Evolutionary conservation across 306 rosid genomes (phyloP).

Genomic region (Malus sylvestris): DNA sequence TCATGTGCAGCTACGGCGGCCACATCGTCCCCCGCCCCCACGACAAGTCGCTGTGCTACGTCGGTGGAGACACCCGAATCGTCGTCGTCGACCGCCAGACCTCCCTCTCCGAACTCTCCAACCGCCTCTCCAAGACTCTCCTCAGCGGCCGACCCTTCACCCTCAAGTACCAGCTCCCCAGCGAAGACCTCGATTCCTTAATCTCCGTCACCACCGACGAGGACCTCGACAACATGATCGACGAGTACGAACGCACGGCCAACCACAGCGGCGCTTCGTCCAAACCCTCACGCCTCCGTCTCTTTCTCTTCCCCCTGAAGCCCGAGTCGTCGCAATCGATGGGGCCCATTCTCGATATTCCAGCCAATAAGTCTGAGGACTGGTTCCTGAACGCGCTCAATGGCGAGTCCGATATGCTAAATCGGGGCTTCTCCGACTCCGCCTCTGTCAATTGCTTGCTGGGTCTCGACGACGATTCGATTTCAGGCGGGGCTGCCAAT

Average conservation of each 20-base stretch:
- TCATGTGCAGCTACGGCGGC: slow-evolving; percentile 97
- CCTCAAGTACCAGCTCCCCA: slow-evolving; percentile 86
- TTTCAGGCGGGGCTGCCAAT: slow-evolving; percentile 17
- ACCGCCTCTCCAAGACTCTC: slow-evolving; percentile 73
- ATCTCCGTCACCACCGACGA: slow-evolving; percentile 89
- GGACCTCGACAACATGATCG: slow-evolving; percentile 94
- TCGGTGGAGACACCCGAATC: slow-evolving; percentile 90
- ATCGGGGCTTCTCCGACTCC: slow-evolving; percentile 71
- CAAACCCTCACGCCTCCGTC: slow-evolving; percentile 73
- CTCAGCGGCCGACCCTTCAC: slow-evolving; percentile 54
- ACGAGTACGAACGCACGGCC: slow-evolving; percentile 81
- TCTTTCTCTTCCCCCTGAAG: slow-evolving; percentile 59
- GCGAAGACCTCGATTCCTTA: slow-evolving; percentile 86
- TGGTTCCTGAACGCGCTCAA: slow-evolving; percentile 81
- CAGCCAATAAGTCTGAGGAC: slow-evolving; percentile 55
- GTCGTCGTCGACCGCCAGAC: slow-evolving; percentile 66
- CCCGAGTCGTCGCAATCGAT: slow-evolving; percentile 85
- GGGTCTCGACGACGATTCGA: slow-evolving; percentile 64
- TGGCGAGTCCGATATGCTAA: slow-evolving; percentile 49
- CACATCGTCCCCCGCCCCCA: slow-evolving; percentile 96
- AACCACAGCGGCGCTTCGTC: slow-evolving; percentile 11
- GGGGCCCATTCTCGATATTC: slow-evolving; percentile 61
- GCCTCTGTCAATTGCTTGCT: slow-evolving; percentile 76
- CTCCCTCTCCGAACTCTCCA: slow-evolving; percentile 56
- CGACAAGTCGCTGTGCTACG: slow-evolving; percentile 88